phyloP scores from a whole-genome alignment of 352 stramenopile genomes.

The Phytophthora sojae region DNA sequence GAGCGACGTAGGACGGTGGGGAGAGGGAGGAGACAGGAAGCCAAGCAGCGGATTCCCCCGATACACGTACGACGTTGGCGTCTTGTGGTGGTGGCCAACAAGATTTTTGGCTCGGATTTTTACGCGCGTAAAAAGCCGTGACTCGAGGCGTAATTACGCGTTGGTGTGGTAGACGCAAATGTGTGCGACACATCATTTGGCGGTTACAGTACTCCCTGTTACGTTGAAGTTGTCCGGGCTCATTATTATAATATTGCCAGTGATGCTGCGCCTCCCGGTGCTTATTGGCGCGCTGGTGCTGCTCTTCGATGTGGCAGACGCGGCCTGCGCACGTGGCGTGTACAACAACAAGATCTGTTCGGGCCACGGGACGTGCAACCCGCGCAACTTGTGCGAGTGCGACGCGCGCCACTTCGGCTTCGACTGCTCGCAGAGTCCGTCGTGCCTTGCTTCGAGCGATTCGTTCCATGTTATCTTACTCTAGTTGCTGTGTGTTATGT shows the following conservation, averaged over 20 bases:
- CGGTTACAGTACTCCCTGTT: background rate
- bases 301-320: background rate
- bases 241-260: background rate
- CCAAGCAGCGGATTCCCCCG: background rate
- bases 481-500: background rate
- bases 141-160: background rate
- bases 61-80: background rate
- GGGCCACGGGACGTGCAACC: conserved; percentile 58
- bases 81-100: background rate
- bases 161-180: background rate
- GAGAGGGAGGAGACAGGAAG: background rate
- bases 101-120: background rate
- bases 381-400: conserved; percentile 58
- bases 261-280: background rate
- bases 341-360: conserved; percentile 72
- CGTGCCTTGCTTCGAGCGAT: background rate
- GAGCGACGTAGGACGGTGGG: background rate
- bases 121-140: background rate
- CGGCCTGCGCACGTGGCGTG: conserved; percentile 48
- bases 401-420: conserved; percentile 61
- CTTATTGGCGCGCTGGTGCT: conserved; percentile 7
- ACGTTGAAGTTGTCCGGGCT: background rate
- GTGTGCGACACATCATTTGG: background rate
- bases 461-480: background rate
- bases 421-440: conserved; percentile 66